Conservation (phyloP, 139 green algal species). For the Prasinococcaceae sp. region DNA sequence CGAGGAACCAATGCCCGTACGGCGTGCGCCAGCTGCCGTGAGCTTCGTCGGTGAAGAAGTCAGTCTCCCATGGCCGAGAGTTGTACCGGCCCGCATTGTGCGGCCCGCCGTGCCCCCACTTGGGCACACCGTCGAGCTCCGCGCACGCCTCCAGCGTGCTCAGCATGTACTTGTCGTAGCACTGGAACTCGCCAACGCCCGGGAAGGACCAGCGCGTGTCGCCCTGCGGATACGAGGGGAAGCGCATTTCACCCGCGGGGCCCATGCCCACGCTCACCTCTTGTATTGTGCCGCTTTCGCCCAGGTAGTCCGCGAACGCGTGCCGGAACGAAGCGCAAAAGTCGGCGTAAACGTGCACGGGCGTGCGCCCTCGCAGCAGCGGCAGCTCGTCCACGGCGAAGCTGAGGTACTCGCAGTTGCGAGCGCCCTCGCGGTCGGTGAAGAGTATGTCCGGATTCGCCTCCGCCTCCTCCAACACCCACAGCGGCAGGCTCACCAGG, state of each 20-base stretch:
- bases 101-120: constrained; percentile 73
- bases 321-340: constrained; percentile 82
- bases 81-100: constrained; percentile 88
- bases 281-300: constrained; percentile 35
- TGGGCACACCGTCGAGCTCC: constrained; percentile 46
- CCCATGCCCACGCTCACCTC: constrained; percentile 91
- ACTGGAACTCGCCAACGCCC: constrained; percentile 94
- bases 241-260: constrained; percentile 93
- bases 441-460: constrained; percentile 87
- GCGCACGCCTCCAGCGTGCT: constrained; percentile 31
- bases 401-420: constrained; percentile 88
- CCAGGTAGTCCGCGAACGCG: constrained; percentile 22
- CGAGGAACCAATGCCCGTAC: constrained; percentile 72
- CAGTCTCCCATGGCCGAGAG: constrained; percentile 61
- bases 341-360: constrained; percentile 78
- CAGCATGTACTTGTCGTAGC: constrained; percentile 93
- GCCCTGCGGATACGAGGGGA: constrained; percentile 63
- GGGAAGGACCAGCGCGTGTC: constrained; percentile 70
- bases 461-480: constrained; percentile 78
- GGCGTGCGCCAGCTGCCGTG: constrained; percentile 44
- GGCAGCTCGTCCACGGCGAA: constrained; percentile 72
- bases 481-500: constrained; percentile 70
- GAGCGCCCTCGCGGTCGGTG: constrained; percentile 66
- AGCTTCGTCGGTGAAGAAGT: constrained; percentile 67
- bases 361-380: constrained; percentile 70